Conservation (phyloP, 495 filamentous ascomycete genomes). For the Aspergillus asperescens region DNA sequence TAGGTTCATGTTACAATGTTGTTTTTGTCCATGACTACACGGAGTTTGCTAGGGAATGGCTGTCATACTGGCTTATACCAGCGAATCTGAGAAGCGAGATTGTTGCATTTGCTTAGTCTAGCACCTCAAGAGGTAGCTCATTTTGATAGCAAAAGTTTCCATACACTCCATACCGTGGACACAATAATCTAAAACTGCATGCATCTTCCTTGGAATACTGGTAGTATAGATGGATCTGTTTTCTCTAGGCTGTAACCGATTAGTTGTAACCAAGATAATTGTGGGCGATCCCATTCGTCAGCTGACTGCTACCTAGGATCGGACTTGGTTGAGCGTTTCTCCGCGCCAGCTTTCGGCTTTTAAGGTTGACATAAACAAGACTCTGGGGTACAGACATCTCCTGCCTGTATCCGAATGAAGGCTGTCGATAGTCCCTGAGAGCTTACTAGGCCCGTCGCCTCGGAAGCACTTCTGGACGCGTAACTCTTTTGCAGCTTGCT, state of each 20-base stretch:
- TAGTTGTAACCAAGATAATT: neutral
- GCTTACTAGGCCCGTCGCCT: neutral
- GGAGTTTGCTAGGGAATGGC: slow-evolving; percentile 18
- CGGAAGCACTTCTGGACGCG: neutral
- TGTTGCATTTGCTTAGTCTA: neutral
- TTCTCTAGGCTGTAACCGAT: too few relatives aligned
- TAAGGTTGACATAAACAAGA: neutral
- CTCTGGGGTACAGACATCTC: neutral
- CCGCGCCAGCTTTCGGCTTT: neutral
- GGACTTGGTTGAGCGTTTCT: slow-evolving; percentile 1
- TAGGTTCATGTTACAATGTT: slow-evolving; percentile 6
- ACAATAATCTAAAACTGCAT: too few relatives aligned
- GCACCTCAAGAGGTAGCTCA: slow-evolving; percentile 4
- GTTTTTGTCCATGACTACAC: slow-evolving; percentile 2
- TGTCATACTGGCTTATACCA: slow-evolving; percentile 10
- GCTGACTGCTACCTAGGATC: neutral
- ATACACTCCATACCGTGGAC: too few relatives aligned
- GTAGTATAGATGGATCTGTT: too few relatives aligned
- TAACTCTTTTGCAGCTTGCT: too few relatives aligned
- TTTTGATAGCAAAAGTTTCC: neutral
- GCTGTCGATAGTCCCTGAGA: neutral
- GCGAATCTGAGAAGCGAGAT: slow-evolving; percentile 8
- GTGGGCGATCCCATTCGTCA: slow-evolving; percentile 2
- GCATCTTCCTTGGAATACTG: too few relatives aligned
- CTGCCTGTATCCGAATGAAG: neutral